Evolutionary conservation across 768 basidiomycete species (phyloP), one percentile per base, ranked within the genome.

Genomic region (Trametes cingulata): DNA sequence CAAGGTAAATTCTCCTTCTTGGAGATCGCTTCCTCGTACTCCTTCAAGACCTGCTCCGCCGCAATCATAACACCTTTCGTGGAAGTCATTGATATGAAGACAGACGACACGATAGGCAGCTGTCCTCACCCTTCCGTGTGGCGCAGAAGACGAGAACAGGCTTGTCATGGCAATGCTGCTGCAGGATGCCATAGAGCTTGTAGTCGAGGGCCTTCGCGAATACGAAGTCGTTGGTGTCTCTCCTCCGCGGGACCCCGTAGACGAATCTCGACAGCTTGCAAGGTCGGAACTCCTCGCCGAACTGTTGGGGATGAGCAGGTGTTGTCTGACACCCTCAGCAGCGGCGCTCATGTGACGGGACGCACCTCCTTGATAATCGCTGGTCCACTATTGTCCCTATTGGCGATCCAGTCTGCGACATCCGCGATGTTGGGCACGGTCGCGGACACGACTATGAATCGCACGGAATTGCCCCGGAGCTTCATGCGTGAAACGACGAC

Each of bases 401-500:
- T 79, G 42, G 88, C 87, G 46, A 98, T 86, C 96, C 96, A 99
- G 54, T 76, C 73, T 1, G 94, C 93, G 29, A 99, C 85, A 64
- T 99, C 96, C 25, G 85, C 78, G 51, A 95, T 89, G 66, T 99
- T 98, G 0, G 96, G 96, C 13, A 93, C 90, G 0, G 96, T 98
- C 6, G 96, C 96, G 0, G 94, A 96, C 39, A 98, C 85, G 17
- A 97, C 82, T 29, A 97, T 74, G 71, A 98, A 95, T 7, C 97
- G 86, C 24, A 93, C 85, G 2, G 74, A 71, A 3, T 80, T 78
- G 9, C 86, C 88, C 10, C 86, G 82, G 3, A 84, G 75, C 73
- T 91, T 95, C 93, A 98, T 96, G 24, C 97, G 85, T 3, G 92
- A 91, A 45, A 95, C 80, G n/a, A 98, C 84, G 17, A 96, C 96